Conservation (phyloP, 306 rosid species). For the Cucurbita argyrosperma region DNA sequence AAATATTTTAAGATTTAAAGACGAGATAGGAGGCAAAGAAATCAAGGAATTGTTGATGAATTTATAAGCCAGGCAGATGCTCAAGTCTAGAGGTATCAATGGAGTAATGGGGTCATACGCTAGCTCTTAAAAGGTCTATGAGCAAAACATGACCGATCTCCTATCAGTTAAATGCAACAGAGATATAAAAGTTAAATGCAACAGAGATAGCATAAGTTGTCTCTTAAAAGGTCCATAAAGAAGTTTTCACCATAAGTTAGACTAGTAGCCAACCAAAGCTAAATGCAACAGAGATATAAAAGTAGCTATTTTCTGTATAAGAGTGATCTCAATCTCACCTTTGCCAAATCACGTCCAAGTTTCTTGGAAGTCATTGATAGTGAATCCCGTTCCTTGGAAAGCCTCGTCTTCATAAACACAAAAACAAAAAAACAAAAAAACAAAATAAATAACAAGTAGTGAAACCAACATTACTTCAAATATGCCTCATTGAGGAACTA, state of each 20-base stretch:
- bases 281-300: not conserved
- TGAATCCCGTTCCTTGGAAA: slow-evolving; percentile 64
- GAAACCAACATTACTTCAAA: not conserved
- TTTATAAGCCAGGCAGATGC: not conserved
- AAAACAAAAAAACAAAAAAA: not conserved
- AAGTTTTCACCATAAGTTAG: not conserved
- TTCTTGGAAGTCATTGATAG: slow-evolving; percentile 52
- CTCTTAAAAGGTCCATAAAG: too few species aligned
- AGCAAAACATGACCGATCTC: not conserved
- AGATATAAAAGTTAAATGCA: too few species aligned
- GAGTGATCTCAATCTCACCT: slow-evolving; percentile 31
- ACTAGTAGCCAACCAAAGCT: not conserved
- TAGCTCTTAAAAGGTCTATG: not conserved
- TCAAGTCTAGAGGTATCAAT: not conserved
- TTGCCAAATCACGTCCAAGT: slow-evolving; percentile 71
- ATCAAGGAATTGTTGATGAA: not conserved
- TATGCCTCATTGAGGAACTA: not conserved
- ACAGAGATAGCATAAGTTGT: too few species aligned
- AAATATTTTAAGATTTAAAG: not conserved
- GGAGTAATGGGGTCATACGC: not conserved
- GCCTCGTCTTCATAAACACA: slow-evolving; percentile 31
- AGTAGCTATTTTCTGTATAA: not conserved
- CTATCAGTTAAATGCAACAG: too few species aligned
- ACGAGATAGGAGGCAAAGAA: not conserved
- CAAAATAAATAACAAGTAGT: not conserved